Conservation (phyloP, 257 asterid genomes). For the Plantago major region DNA sequence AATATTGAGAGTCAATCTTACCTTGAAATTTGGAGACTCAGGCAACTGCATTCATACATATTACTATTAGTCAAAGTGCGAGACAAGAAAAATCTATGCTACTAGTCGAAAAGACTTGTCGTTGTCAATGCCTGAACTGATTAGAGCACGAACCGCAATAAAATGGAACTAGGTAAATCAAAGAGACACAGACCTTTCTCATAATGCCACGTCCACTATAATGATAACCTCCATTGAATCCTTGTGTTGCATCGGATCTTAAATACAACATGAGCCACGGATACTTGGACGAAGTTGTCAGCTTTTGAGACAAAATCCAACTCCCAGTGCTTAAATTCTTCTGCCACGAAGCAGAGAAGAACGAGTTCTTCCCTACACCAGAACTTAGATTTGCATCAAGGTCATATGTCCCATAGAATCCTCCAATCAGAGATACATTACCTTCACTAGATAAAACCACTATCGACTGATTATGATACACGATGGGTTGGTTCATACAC, state of each 20-base stretch:
- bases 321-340: slow-evolving; percentile 59
- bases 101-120: too few species aligned
- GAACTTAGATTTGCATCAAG: slow-evolving; percentile 51
- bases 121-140: background rate
- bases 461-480: slow-evolving; percentile 54
- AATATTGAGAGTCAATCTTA: slow-evolving; percentile 55
- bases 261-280: slow-evolving; percentile 90
- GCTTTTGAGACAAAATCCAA: slow-evolving; percentile 60
- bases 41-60: too few species aligned
- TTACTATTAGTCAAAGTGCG: too few species aligned
- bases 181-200: slow-evolving; percentile 48
- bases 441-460: slow-evolving; percentile 19
- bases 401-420: slow-evolving; percentile 80
- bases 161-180: slow-evolving; percentile 3
- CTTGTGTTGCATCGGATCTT: slow-evolving; percentile 68
- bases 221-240: slow-evolving; percentile 83
- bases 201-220: slow-evolving; percentile 72
- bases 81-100: slow-evolving; percentile 9
- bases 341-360: slow-evolving; percentile 59
- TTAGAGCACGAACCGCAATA: background rate
- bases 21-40: slow-evolving; percentile 22
- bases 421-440: slow-evolving; percentile 51
- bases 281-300: slow-evolving; percentile 66
- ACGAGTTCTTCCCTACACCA: slow-evolving; percentile 38
- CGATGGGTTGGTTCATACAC: slow-evolving; percentile 86